phyloP scores from a whole-genome alignment of 2,329 filamentous ascomycete species.

The Alternaria arborescens region DNA sequence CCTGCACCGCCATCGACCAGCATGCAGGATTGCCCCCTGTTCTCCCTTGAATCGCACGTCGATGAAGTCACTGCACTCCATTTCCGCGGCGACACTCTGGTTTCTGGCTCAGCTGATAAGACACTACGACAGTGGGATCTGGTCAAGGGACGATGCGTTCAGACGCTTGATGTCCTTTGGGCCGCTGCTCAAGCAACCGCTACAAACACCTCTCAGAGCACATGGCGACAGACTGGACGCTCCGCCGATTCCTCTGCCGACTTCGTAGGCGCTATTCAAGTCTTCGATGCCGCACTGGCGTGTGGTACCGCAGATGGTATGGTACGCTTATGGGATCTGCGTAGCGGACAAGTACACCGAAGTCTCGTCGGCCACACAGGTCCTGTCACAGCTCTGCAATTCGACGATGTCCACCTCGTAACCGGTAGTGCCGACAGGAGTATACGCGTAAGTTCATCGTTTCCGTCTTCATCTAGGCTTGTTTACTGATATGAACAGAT shows the following conservation, averaged over 20 bases:
- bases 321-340: conserved; percentile 95
- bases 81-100: conserved; percentile 86
- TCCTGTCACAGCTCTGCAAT: conserved; percentile 91
- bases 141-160: conserved; percentile 94
- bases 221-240: conserved; percentile 78
- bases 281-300: conserved; percentile 93
- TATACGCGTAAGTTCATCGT: conserved; percentile 77
- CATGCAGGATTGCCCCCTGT: conserved; percentile 90
- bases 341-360: conserved; percentile 95
- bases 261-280: conserved; percentile 93
- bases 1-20: conserved; percentile 73
- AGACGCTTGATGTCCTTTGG: conserved; percentile 98
- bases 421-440: conserved; percentile 93
- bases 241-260: conserved; percentile 75
- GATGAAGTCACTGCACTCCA: conserved; percentile 94
- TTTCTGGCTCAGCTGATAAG: conserved; percentile 97
- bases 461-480: background rate
- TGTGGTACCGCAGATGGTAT: conserved; percentile 98
- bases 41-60: conserved; percentile 86
- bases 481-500: conserved; percentile 67
- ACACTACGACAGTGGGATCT: conserved; percentile 98
- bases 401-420: conserved; percentile 93
- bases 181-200: conserved; percentile 84
- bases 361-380: conserved; percentile 96
- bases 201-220: conserved; percentile 64